Percentiles rank a stretch among this genome's conserved stretches.
Conservation (phyloP, 129 eudicot genomes). For the Flaveria trinervia region DNA sequence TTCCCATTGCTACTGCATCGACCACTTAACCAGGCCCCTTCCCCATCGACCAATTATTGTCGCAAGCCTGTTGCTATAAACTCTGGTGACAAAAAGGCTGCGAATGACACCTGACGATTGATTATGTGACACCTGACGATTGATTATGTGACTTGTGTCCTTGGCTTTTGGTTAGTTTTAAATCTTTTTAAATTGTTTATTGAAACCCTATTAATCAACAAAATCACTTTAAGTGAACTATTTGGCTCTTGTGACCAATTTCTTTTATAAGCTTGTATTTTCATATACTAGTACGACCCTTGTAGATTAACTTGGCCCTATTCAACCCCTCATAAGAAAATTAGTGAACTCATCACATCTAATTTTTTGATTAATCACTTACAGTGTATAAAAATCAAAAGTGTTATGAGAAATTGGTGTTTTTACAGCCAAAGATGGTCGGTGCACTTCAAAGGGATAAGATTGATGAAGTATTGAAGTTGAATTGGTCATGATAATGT, state of each 20-base stretch:
- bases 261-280: neutral
- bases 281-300: neutral
- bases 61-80: too few relatives aligned
- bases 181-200: too few relatives aligned
- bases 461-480: constrained; percentile 47
- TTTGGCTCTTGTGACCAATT: neutral
- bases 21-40: too few relatives aligned
- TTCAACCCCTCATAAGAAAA: neutral
- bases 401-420: neutral
- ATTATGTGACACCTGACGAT: too few relatives aligned
- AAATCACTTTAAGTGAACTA: neutral
- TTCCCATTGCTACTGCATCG: too few relatives aligned
- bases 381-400: neutral
- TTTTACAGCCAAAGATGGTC: constrained; percentile 67
- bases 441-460: constrained; percentile 86
- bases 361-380: neutral
- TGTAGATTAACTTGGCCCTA: neutral
- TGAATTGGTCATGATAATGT: constrained; percentile 67
- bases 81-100: too few relatives aligned
- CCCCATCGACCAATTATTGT: too few relatives aligned
- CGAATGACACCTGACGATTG: too few relatives aligned
- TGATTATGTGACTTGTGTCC: too few relatives aligned
- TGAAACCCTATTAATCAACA: too few relatives aligned
- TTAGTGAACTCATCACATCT: neutral
- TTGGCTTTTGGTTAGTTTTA: too few relatives aligned